Base-by-base conservation (phyloP, 345 rosid genomes). In the Raphanus raphanistrum region DNA sequence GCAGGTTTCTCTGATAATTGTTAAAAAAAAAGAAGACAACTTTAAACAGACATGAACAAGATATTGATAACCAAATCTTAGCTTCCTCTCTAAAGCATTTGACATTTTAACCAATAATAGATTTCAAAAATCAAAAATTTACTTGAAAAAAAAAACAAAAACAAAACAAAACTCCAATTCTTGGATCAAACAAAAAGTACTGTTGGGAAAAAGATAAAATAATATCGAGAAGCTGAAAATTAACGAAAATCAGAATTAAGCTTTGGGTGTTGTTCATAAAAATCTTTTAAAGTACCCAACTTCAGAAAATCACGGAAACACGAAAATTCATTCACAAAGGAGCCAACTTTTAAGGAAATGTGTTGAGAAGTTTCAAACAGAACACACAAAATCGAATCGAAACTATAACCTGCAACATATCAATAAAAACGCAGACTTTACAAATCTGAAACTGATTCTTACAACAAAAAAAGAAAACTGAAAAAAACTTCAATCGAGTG, bases 121-220 rank as follows among this genome's bases (percentile, higher is more conserved):
- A 17, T 16, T 69, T 13, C 1, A 26, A 59, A 26, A 0, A 33
- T 59, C 9, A 48, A 73, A 72, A 27, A 45, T 78, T 72, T 25
- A 45, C 16, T 29, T 21, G 21, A 21, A 21, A 21, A 21, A 21
- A 21, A 21, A 21, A 21, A 21, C 2, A 35, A 67, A 31, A 72
- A 28, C 4, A 57, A 3, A 65, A 31, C 12, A 16, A 13, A 1
- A 63, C 55, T 41, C 16, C 45, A 63, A 8, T 68, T 73, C 75
- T 73, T 74, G 74, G 82, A 79, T 73, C 79, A 73, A 8, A 28
- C 64, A 68, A 79, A 58, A 59, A 29, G n/a, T 12, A 62, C 11
- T 35, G 31, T n/a, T 78, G 33, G 78, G 71, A 26, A 35, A 50
- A 33, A 35, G 36, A 21, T 21, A 21, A 61, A 68, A 43, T 25